These are phyloP conservation scores for Blastobotrys chiropterorum DNA, from an alignment of 805 yeast species.

Conservation along the genomic window DNA sequence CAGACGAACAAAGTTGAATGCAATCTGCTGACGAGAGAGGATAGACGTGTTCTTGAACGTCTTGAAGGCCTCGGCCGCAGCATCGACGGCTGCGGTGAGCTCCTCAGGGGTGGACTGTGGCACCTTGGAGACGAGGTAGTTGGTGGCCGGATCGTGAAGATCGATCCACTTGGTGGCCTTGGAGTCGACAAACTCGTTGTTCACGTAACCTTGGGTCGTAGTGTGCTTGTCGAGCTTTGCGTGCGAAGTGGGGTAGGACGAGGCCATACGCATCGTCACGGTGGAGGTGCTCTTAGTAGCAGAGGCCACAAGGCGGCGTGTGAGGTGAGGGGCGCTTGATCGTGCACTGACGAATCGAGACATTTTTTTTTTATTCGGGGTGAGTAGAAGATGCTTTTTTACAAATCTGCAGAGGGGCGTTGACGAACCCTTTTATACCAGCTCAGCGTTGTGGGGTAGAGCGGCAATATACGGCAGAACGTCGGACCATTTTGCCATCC, in stretches of 20 bases:
- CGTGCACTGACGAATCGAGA: neutral
- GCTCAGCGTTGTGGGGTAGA: neutral
- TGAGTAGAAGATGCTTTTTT: no score
- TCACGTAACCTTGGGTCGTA: slow-evolving; percentile 33
- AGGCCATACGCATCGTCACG: neutral
- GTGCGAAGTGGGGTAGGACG: slow-evolving; percentile 6
- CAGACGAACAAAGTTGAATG: slow-evolving; percentile 61
- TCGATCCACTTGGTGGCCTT: slow-evolving; percentile 56
- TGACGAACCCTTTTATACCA: neutral
- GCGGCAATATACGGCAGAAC: neutral
- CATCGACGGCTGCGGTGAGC: slow-evolving; percentile 55
- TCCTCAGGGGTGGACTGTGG: slow-evolving; percentile 69
- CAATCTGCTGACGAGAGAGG: slow-evolving; percentile 52
- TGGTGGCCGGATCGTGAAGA: slow-evolving; percentile 71
- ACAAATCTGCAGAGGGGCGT: neutral
- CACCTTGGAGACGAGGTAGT: slow-evolving; percentile 56
- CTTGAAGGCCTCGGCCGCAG: slow-evolving; percentile 59
- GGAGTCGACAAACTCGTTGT: slow-evolving; percentile 46
- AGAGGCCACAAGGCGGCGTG: neutral
- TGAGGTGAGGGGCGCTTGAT: neutral
- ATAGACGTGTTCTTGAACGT: slow-evolving; percentile 47
- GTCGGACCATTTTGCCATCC: neutral
- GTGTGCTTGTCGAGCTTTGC: slow-evolving; percentile 11
- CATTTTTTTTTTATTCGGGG: neutral
- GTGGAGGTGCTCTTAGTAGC: neutral